Base-by-base conservation (phyloP, 1,139 yeast genomes). In the Saccharomyces uvarum region DNA sequence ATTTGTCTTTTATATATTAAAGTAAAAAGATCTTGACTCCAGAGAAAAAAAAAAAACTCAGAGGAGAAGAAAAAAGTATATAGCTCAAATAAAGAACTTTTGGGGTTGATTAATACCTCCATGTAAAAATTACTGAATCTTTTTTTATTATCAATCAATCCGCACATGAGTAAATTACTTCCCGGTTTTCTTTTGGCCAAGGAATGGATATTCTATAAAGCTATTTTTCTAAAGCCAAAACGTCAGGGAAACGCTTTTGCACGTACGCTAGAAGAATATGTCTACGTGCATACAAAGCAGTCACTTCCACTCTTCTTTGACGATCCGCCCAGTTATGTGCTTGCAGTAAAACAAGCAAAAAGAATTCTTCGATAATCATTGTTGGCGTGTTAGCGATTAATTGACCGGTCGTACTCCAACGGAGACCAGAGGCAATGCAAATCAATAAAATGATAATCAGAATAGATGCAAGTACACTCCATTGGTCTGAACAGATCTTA, bases 311-410 rank as follows among this genome's bases (percentile, higher is more conserved):
- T 56, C 70, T 63, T 42, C 69, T 58, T 49, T 60, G 61, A 31
- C 55, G 52, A 51, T 67, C 69, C 1, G 69, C 69, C 64, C 65
- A 65, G 50, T 67, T 66, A 56, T 72, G 75, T 3, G 75, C 74
- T 51, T 72, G 74, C 24, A 72, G 55, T 32, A 73, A 59, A 41
- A 72, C 70, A 33, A 73, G 61, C 51, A 73, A 50, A 56, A 72
- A 71, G 53, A 73, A 73, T 13, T 70, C 74, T 57, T 73, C 76
- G 41, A 73, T 70, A 58, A 73, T 71, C 75, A 72, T 73, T 0
- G 75, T 71, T 46, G 76, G 75, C 0, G 74, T 71, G 55, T 73
- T 73, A 21, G 68, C 67, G 48, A 73, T 57, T 49, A 72, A 59
- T 59, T 73, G 76, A 24, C 73, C 76, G 9, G 73, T 71, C 3